phyloP scores from a whole-genome alignment of 2,329 filamentous ascomycete genomes.

The Sclerotinia trifoliorum region DNA sequence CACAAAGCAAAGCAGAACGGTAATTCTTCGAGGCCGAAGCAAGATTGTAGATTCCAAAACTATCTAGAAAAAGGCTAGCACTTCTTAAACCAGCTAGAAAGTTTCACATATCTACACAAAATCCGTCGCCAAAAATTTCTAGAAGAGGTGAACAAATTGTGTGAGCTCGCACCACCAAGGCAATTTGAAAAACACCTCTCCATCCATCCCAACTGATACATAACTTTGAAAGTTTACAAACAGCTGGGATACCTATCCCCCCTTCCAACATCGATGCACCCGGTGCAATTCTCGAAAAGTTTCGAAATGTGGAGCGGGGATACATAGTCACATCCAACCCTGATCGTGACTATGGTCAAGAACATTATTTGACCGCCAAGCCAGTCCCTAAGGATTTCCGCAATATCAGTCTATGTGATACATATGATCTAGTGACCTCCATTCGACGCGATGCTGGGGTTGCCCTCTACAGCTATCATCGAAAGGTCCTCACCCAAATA shows the following conservation, averaged over 20 bases:
- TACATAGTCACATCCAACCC: not conserved
- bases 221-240: not conserved
- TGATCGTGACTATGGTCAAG: constrained; percentile 1
- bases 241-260: not conserved
- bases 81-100: not conserved
- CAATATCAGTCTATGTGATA: not conserved
- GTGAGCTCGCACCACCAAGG: constrained; percentile 17
- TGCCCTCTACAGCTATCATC: not conserved
- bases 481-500: not conserved
- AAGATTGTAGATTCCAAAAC: not conserved
- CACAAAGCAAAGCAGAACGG: no score
- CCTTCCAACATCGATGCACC: no score
- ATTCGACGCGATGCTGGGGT: not conserved
- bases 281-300: no score
- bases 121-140: not conserved
- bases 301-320: not conserved
- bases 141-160: constrained; percentile 16
- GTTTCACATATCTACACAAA: not conserved
- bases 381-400: not conserved
- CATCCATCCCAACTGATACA: not conserved
- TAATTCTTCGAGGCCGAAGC: no score
- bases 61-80: not conserved
- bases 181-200: constrained; percentile 15
- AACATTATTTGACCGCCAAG: not conserved
- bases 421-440: not conserved